Conservation (phyloP, 2,329 filamentous ascomycete species). For the Hypoxylon sp. region DNA sequence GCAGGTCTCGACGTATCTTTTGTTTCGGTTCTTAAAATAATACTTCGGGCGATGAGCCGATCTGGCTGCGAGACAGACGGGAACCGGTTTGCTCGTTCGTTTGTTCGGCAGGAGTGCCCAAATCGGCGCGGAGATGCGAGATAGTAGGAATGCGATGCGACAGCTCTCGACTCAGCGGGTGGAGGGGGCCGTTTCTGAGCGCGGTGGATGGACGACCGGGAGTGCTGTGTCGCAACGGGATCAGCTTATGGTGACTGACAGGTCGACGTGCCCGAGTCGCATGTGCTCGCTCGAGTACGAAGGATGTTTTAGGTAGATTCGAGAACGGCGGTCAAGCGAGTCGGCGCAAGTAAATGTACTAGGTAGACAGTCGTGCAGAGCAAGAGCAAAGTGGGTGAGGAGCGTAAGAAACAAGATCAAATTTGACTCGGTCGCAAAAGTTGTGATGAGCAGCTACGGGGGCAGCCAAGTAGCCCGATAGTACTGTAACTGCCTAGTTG, state of each 20-base stretch:
- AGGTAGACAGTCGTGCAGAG: neutral
- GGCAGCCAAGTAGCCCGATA: no score
- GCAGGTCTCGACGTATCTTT: slow-evolving; percentile 5
- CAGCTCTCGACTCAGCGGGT: neutral
- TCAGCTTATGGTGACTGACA: neutral
- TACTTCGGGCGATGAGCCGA: slow-evolving; percentile 7
- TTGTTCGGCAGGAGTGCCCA: slow-evolving; percentile 5
- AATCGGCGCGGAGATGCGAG: slow-evolving; percentile 5
- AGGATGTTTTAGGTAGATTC: neutral
- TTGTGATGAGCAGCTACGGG: neutral
- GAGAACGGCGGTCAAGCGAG: neutral
- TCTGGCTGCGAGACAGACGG: slow-evolving; percentile 1
- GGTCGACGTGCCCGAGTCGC: neutral
- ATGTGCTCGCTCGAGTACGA: neutral
- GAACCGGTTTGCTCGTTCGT: neutral
- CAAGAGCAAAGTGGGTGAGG: no score
- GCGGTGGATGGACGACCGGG: neutral
- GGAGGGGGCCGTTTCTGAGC: neutral
- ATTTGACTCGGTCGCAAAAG: slow-evolving; percentile 3
- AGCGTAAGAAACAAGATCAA: neutral
- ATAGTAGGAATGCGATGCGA: neutral
- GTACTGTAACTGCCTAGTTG: no score
- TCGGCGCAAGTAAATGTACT: neutral
- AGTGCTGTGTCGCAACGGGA: neutral
- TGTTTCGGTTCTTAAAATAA: slow-evolving; percentile 35